phyloP scores from a whole-genome alignment of 106 monocot genomes.

The Dioscorea dumetorum region DNA sequence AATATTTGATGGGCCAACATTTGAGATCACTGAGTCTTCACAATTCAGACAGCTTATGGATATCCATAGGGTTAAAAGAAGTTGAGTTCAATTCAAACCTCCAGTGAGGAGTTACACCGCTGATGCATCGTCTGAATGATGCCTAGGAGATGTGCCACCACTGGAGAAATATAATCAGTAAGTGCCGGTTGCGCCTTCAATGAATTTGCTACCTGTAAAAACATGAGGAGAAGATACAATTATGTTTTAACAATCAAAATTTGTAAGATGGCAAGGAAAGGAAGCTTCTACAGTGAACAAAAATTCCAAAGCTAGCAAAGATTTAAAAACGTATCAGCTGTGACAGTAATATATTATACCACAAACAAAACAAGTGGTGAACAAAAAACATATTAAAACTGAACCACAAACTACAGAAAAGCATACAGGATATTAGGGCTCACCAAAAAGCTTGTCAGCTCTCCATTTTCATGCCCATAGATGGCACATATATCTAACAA shows the following conservation, averaged over 20 bases:
- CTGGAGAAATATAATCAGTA: slow-evolving; percentile 24
- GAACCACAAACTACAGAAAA: no score
- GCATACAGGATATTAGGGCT: neutral
- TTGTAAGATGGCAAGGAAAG: neutral
- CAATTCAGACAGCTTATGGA: no score
- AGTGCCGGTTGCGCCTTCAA: slow-evolving; percentile 64
- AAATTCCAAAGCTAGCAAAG: neutral
- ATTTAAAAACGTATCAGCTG: no score
- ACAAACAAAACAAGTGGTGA: no score
- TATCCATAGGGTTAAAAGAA: no score
- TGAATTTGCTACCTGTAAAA: slow-evolving; percentile 65
- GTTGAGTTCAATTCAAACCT: slow-evolving; percentile 30
- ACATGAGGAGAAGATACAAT: neutral
- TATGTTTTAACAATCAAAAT: slow-evolving; percentile 3
- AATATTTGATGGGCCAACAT: no score
- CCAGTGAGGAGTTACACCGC: slow-evolving; percentile 64
- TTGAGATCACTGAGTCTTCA: no score
- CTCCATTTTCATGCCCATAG: slow-evolving; percentile 57
- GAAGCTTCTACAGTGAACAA: neutral
- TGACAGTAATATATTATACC: no score
- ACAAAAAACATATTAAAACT: no score
- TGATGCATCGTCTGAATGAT: slow-evolving; percentile 81
- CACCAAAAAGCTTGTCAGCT: slow-evolving; percentile 48
- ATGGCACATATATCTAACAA: slow-evolving; percentile 83
- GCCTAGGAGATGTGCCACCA: slow-evolving; percentile 59